Evolutionary conservation across 345 rosid species (phyloP), one percentile per base, ranked within the genome.

Genomic region (Cardiospermum halicacabum): DNA sequence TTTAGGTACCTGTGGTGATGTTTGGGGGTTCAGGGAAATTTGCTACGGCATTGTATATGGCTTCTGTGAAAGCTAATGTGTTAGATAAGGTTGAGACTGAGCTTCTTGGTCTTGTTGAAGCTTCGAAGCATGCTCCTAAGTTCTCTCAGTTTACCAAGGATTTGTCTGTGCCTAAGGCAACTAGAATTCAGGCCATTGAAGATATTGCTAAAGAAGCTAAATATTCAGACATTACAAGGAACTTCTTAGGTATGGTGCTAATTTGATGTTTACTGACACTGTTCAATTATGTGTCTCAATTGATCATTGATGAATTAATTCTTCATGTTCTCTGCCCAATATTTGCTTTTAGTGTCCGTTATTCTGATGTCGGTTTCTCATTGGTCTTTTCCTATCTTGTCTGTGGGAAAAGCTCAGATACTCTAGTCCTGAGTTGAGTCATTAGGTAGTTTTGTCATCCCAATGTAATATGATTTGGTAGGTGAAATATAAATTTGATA

Each of bases 1-100:
- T 68, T 70, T 81, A 94, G 97, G 78, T 89, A 67, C 97, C 97
- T 53, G 0, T 88, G 7, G 81, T 78, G 54, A 74, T 90, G 65
- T 88, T 64, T 62, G 99, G 96, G 47, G 97, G 87, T 55, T 19
- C 85, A 58, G 99, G 97, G 12, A 94, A 88, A 79, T 94, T 88
- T 83, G 96, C 99, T 40, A 78, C 96, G 11, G 91, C 96, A 68
- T 63, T 94, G 34, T 94, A 78, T 79, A 13, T 85, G 21, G 85
- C 88, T 47, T 85, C 95, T 39, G 92, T 75, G 71, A 87, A 81
- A 68, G 64, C 81, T 21, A 91, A 87, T 69, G 60, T 72, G 28
- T 62, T 94, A 75, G 91, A 94, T 53, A 85, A 79, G 73, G 88
- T 94, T 59, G 96, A 88, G 74, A 18, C 88, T 3, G 97, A 94